phyloP scores from a whole-genome alignment of 2,329 filamentous ascomycete species.

The Colletotrichum noveboracense region DNA sequence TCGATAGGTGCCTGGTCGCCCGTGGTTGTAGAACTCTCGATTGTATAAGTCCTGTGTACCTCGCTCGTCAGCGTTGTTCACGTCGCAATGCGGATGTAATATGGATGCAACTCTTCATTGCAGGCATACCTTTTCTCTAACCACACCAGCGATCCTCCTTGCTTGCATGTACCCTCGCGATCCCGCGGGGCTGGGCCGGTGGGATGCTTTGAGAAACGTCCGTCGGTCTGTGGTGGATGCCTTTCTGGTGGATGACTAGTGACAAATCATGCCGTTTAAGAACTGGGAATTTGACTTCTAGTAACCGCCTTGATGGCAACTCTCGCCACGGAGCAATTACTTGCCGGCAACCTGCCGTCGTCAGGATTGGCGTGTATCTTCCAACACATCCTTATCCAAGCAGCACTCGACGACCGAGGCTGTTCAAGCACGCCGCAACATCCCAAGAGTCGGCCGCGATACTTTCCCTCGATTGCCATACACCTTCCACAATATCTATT shows the following conservation, averaged over 20 bases:
- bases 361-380: background rate
- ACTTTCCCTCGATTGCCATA: conserved; percentile 43
- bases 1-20: fast-evolving
- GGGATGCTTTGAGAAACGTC: background rate
- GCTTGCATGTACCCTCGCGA: background rate
- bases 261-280: background rate
- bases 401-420: conserved; percentile 42
- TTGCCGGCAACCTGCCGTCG: background rate
- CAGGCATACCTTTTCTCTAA: background rate
- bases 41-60: background rate
- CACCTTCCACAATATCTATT: conserved; percentile 46
- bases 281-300: background rate
- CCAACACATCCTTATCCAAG: conserved; percentile 30
- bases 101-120: background rate
- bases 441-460: conserved; percentile 47
- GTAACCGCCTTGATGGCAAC: fast-evolving
- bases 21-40: fast-evolving
- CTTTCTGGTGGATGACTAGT: background rate
- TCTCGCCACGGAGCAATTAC: background rate
- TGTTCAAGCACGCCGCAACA: conserved; percentile 44
- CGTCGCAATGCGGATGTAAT: background rate
- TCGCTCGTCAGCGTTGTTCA: background rate
- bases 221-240: background rate
- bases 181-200: background rate
- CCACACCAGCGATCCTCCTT: background rate